Base-by-base conservation (phyloP, 2,329 filamentous ascomycete genomes). In the Thyridium curvatum region DNA sequence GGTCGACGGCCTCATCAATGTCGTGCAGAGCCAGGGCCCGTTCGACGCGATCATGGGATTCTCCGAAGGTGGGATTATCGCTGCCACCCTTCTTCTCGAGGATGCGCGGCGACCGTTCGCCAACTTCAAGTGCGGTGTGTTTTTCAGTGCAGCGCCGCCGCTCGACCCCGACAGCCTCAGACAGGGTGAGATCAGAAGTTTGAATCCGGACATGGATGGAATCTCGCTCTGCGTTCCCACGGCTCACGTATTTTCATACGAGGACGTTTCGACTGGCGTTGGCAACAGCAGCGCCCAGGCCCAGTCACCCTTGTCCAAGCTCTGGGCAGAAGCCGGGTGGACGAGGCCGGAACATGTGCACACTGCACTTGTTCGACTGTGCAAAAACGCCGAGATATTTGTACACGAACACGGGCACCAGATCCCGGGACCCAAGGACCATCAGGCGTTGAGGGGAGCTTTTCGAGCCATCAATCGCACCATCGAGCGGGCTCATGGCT, bases 11-110 rank as follows among this genome's bases (percentile, higher is more conserved):
- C 45, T 54, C 35, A 41, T 53, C 16, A 48, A 50, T 34, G 30
- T 53, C 13, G 46, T 53, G 17, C 38, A 50, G 33, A 44, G 31
- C 29, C 41, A 52, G 29, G 53, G 52, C 8, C 53, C 53, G 7
- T 56, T 56, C 30, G 51, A 56, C 31, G 55, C 47, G 14, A 32
- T 56, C 13, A 56, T 58, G 50, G 55, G 54, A 2, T 57, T 56
- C 42, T 56, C 53, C 8, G 53, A 58, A 33, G 54, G 54, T 15
- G 53, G 52, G 30, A 52, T 48, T 2, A 46, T 59, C 13, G 55
- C 52, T 17, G 54, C 54, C n/a, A 55, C 49, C 46, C 49, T 59
- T 41, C 41, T 59, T 4, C 40, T 55, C 18, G 52, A 56, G 21
- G 51, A 58, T 42, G 42, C 52, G 13, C 46, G 44, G 36, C 43